Base-by-base conservation (phyloP, 805 yeast species). In the Metschnikowia gruessii region DNA sequence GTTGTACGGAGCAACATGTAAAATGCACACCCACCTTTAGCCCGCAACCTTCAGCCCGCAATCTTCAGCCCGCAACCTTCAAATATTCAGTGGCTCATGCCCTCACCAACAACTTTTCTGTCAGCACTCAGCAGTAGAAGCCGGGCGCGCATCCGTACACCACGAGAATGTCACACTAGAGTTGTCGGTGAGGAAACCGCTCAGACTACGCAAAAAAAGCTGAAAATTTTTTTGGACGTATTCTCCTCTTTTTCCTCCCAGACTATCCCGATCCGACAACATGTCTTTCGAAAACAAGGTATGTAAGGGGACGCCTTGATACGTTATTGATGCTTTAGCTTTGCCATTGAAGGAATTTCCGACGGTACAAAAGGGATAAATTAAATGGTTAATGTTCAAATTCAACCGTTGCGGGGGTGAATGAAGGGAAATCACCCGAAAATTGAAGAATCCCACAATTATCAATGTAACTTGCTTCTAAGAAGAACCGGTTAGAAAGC, bases 201-300 rank as follows among this genome's bases (percentile, higher is more conserved):
- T 47, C 52, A 43, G 42, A 54, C 52, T 46, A 54, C 53, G 56
- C 55, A 50, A 48, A 51, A 52, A 50, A 41, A 30, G 35, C 33
- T 49, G 59, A 53, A 56, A 57, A 56, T 51, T 56, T 57, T 55
- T 53, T 46, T 47, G 56, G 45, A 48, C 54, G 47, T 44, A 26
- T 30, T 38, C 41, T 39, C 37, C 37, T 35, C 42, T 42, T 36
- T 45, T 46, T 45, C 42, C 22, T 34, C 37, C 45, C 37, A 37
- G 42, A 40, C 42, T 34, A 39, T 21, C 22, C 48, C 40, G 37
- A 40, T 42, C 46, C 35, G 49, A 48, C 52, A 62, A 52, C 41
- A 72, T 72, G 77, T 72, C 77, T 57, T 72, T 72, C 60, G 74
- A 70, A 61, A 72, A 72, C 68, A 72, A 72, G 68, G 77, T 72